These are phyloP conservation scores for Skeletonema marinoi DNA, from an alignment of 108 stramenopile genomes.

Conservation along the genomic window DNA sequence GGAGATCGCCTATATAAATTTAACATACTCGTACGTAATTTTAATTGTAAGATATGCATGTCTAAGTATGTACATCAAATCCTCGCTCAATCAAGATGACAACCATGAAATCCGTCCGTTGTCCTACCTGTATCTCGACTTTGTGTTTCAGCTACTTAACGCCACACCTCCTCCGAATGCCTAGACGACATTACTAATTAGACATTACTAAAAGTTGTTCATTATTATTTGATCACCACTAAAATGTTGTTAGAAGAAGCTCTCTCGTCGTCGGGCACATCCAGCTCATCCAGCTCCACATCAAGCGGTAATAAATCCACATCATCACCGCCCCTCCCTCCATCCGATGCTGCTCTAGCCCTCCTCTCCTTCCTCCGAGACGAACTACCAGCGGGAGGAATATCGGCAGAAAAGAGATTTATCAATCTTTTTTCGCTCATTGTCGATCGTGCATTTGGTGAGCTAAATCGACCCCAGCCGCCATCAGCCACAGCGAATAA, in stretches of 20 bases:
- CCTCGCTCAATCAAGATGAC: too few relatives aligned
- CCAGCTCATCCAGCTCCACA: background rate
- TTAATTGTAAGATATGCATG: too few relatives aligned
- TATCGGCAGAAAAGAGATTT: slow-evolving; percentile 76
- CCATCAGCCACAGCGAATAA: background rate
- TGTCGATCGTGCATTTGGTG: slow-evolving; percentile 73
- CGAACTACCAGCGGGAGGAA: slow-evolving; percentile 78
- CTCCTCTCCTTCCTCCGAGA: slow-evolving; percentile 75
- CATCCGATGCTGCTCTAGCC: slow-evolving; percentile 72
- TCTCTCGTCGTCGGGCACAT: background rate
- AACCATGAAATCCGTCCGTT: too few relatives aligned
- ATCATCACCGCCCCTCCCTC: slow-evolving; percentile 50
- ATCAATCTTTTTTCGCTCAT: slow-evolving; percentile 66
- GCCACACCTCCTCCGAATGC: too few relatives aligned
- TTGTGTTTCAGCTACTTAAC: too few relatives aligned
- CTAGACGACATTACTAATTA: too few relatives aligned
- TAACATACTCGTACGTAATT: too few relatives aligned
- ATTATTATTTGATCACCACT: background rate
- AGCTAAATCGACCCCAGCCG: slow-evolving; percentile 5
- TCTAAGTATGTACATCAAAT: too few relatives aligned
- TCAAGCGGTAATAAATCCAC: background rate
- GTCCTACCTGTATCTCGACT: too few relatives aligned
- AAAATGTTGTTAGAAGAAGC: background rate
- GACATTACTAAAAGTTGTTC: too few relatives aligned
- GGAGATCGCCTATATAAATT: background rate